Conservation (phyloP, 352 stramenopile genomes). For the Albugo candida region DNA sequence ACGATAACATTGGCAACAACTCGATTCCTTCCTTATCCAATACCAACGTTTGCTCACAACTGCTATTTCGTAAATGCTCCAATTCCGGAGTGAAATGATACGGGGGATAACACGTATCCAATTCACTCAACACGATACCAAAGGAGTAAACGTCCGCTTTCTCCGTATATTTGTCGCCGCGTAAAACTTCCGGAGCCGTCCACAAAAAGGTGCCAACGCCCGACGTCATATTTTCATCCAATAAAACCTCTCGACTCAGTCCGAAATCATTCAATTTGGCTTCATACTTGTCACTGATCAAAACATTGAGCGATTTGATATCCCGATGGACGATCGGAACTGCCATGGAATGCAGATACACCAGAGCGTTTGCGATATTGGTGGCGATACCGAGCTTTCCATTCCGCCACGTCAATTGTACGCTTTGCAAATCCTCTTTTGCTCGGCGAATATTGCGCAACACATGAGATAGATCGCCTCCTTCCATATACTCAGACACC, state of each 20-base stretch:
- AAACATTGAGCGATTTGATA: slow-evolving; percentile 67
- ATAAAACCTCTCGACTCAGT: slow-evolving; percentile 59
- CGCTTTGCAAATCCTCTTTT: too few species aligned
- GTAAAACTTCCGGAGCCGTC: slow-evolving; percentile 75
- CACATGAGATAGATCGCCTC: slow-evolving; percentile 58
- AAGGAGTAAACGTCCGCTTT: slow-evolving; percentile 79
- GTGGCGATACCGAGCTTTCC: slow-evolving; percentile 74
- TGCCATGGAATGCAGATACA: slow-evolving; percentile 68
- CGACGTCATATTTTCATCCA: slow-evolving; percentile 70
- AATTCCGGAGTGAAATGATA: too few species aligned
- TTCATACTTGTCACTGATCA: slow-evolving; percentile 56
- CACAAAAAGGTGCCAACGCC: slow-evolving; percentile 70
- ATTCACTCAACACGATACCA: slow-evolving; percentile 65
- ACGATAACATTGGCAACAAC: slow-evolving; percentile 64
- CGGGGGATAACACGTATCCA: slow-evolving; percentile 29
- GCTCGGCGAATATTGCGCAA: slow-evolving; percentile 47
- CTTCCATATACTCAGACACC: slow-evolving; percentile 77
- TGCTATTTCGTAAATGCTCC: slow-evolving; percentile 72
- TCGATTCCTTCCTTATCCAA: slow-evolving; percentile 24
- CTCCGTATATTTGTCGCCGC: slow-evolving; percentile 75
- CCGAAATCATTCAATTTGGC: slow-evolving; percentile 77
- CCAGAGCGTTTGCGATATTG: slow-evolving; percentile 53
- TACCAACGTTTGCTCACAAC: slow-evolving; percentile 62
- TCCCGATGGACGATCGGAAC: slow-evolving; percentile 74
- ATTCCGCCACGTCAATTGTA: slow-evolving; percentile 49